Base-by-base conservation (phyloP, 805 yeast genomes). In the Kregervanrija delftensis region DNA sequence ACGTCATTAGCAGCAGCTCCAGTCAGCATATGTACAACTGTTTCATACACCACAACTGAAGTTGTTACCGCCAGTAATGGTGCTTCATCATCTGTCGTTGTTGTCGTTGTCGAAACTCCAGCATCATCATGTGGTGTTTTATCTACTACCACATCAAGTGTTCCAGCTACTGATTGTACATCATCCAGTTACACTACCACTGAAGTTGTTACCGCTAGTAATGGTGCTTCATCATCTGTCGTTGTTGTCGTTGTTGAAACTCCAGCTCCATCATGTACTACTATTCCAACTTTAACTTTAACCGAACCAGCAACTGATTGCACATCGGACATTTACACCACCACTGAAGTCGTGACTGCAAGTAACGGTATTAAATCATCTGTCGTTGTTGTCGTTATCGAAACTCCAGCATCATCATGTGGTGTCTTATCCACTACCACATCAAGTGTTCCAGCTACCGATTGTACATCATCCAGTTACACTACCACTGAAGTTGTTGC, bases 321-420 rank as follows among this genome's bases (percentile, higher is more conserved):
- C 28, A 37, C 37, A 1, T 22, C 45, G 15, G 9, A 33, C 10
- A 42, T 41, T 11, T 42, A 37, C 16, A 42, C 45, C 5, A 37
- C 38, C 2, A 33, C 37, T 8, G 9, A 11, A n/a, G 11, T 33
- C 1, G n/a, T 35, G 1, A 33, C 38, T 4, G 11, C 33, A 5
- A 1, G 30, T 10, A 33, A 42, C 28, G 45, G 45, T 22, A 15
- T 15, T 6, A 14, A 30, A 11, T 33, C 40, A 8, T 5, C 13
- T 13, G 34, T 28, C 5, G 34, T 37, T 15, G 37, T 37, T 28
- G 41, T 42, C 14, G 38, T 42, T 16, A 17, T 33, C 15, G 41
- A 42, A 37, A 42, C 45, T 8, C 41, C 45, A 28, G 34, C 32
- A 8, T 16, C 41, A 37, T 37, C 33, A 33, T 42, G 45, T 12